Conservation (phyloP, 1,284 basidiomycete genomes). For the Malassezia caprae region DNA sequence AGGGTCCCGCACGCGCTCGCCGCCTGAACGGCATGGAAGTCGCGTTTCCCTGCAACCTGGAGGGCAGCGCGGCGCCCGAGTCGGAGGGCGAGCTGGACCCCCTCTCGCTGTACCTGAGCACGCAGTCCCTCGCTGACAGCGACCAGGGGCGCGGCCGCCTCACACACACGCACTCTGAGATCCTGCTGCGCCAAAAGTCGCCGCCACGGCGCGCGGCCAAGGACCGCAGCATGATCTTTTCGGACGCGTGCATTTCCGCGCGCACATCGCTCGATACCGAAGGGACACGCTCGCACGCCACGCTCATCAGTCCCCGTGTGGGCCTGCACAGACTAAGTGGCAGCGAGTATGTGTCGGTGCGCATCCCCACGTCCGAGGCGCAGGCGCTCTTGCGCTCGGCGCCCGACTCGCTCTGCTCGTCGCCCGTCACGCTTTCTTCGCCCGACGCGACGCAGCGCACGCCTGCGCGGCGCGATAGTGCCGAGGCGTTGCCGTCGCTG, state of each 20-base stretch:
- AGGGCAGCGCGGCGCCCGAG: background rate
- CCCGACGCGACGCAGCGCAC: background rate
- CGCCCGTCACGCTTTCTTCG: background rate
- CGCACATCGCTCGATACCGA: constrained; percentile 24
- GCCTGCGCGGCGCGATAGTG: constrained; percentile 1
- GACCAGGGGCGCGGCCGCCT: background rate
- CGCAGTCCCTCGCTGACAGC: background rate
- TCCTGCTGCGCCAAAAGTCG: constrained; percentile 34
- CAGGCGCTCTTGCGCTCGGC: background rate
- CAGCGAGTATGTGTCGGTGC: constrained; percentile 12
- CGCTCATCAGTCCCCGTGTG: constrained; percentile 1
- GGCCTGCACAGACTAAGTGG: constrained; percentile 8
- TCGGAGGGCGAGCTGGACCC: background rate
- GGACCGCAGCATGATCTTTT: constrained; percentile 42
- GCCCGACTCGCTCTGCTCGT: background rate
- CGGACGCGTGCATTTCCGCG: constrained; percentile 36
- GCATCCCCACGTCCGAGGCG: background rate
- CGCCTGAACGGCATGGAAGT: constrained; percentile 24
- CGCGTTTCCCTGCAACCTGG: constrained; percentile 33
- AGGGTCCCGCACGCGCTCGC: constrained; percentile 17
- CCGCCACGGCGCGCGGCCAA: constrained; percentile 31
- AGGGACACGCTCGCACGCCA: background rate
- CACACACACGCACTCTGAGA: constrained; percentile 15
- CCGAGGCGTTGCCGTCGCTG: background rate
- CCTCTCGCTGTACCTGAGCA: background rate